Evolutionary conservation across 306 rosid species (phyloP), one percentile per base, ranked within the genome.

Genomic region (Vigna reflexopilosa): DNA sequence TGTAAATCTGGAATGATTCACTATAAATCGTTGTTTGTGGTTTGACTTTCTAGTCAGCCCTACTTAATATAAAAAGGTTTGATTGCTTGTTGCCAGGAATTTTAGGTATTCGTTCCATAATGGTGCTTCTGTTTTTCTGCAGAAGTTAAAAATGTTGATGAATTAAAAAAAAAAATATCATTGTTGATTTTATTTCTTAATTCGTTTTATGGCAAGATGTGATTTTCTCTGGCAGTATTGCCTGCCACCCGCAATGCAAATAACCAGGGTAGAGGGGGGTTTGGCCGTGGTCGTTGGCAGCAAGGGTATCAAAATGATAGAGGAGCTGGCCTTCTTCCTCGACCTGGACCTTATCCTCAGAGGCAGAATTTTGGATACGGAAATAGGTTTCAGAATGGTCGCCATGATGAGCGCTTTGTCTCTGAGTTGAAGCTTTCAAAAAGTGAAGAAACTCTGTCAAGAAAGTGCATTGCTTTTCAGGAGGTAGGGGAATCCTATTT

Each of bases 241-340:
- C 90, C 90, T 79, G 85, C 77, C 61, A 26, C 40, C 52, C 88
- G 90, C 67, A 82, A 82, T 51, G 5, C 52, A 1, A 86, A 58
- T 77, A 83, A 78, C 51, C 84, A 28, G 34, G 77, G 85, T 45
- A 82, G 88, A 73, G 90, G 86, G 70, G 83, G 86, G 3, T 84
- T 76, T 82, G 86, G 88, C 63, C 86, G 90, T n/a, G 88, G 90
- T 28, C 86, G 88, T 22, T 79, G 86, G 90, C 87, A 84, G 69
- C 62, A 78, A 40, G 86, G 86, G 3, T 54, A 73, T 32, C 91
- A 83, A 47, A 92, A 92, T 87, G 98, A 87, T 81, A 92, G 99
- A 84, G 98, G 90, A 36, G 87, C 98, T 4, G 98, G 99, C 47
- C 85, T 95, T 75, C 98, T 95, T 82, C 98, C 98, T 14, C 88